Base-by-base conservation (phyloP, 306 rosid species). In the Vigna radiata region DNA sequence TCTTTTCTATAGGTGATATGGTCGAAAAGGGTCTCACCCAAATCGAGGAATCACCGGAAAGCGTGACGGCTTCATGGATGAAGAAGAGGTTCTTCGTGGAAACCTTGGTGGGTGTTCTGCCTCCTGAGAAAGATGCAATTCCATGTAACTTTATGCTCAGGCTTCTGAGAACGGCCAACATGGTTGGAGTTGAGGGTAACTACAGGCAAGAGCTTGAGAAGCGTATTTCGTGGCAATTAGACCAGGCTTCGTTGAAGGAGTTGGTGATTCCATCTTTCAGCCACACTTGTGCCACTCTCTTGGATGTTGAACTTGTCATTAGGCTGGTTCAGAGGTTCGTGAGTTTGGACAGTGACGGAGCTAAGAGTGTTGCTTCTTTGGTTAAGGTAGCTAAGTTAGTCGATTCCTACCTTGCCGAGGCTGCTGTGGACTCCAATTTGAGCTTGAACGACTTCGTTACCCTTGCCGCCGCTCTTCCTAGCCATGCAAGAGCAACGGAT, bases 91-190 rank as follows among this genome's bases (percentile, higher is more conserved):
- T 95, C 96, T 90, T 92, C 41, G 97, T 95, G 0, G 99, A 95
- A 82, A 95, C 97, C 37, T 83, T 95, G 7, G 92, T 90, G 2
- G 95, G 97, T 25, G 87, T 92, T 49, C 89, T 95, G 2, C 99
- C 99, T 10, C 96, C 93, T 8, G 99, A 95, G 73, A 89, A 84
- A 81, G 94, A 95, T 17, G 78, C 95, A 12, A 81, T 95, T 66
- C 97, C 99, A 0, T 95, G 99, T 81, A 89, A 92, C 83, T 95
- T 95, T 79, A 88, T 95, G 5, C 89, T 95, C 21, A 83, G 96
- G 36, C 91, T 95, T 23, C 92, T 95, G 11, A 84, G 99, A 19
- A 90, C 91, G 0, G 97, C 97, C 6, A 95, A 88, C 82, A 92
- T 90, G 97, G 97, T 92, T 7, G 90, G 86, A 0, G 97, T 92